Base-by-base conservation (phyloP, 371 early-diverging fungal species). In the Mortierella sp. region DNA sequence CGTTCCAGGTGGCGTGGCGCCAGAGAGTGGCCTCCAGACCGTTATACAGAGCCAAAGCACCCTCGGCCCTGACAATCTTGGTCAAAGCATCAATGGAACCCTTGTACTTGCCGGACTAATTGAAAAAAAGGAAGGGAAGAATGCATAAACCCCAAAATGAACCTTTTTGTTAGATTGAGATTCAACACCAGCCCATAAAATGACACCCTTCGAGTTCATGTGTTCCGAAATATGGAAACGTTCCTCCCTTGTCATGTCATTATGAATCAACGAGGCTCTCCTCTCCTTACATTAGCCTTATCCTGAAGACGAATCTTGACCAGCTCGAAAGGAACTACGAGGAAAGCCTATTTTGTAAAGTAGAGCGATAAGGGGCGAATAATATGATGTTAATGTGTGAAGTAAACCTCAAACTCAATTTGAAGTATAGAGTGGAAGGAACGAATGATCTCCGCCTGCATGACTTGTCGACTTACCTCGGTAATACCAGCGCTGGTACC, bases 281-380 rank as follows among this genome's bases (percentile, higher is more conserved):
- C 16, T 26, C 16, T 26, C 26, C 91, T 88, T 90, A 94, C 96
- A 76, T 95, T 96, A 78, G 90, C 90, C 80, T 92, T 95, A 71
- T 96, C 96, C 88, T 97, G 97, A 89, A 97, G 93, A 79, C 98
- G 92, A 80, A 99, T 98, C 92, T 99, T 99, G 88, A 99, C 95
- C 77, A 99, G 89, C 88, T 99, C 99, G 73, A 97, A 97, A 60
- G 97, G 94, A 2, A 97, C 97, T 57, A 99, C 97, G 44, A 98
- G 89, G 72, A 95, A 80, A 50, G 98, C 98, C 84, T 84, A 73
- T 71, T 9, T 6, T 50, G 24, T 38, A 45, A 55, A 57, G n/a
- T n/a, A 21, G 14, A 58, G 24, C 5, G 52, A 54, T 44, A 70
- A 48, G 31, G 8, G 42, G 26, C n/a, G 45, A 31, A 55, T 19